Percentiles rank a stretch among this genome's conserved stretches.
phyloP scores from a whole-genome alignment of 495 filamentous ascomycete genomes.

The Beverwykella pulmonaria region DNA sequence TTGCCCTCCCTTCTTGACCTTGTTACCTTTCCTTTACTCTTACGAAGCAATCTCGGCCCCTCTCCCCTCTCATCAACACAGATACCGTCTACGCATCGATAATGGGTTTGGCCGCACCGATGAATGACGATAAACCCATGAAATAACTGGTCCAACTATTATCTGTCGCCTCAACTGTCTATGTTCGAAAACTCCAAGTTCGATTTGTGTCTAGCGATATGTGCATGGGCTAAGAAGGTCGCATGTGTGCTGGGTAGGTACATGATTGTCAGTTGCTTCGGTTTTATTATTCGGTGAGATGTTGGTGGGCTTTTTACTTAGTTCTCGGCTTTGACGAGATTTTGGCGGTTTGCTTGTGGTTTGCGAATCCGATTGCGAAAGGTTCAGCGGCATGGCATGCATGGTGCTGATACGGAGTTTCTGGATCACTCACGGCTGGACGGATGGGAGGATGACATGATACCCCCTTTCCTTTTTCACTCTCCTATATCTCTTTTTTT shows the following conservation, averaged over 20 bases:
- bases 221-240: too few relatives aligned
- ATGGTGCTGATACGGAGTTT: too few relatives aligned
- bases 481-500: too few relatives aligned
- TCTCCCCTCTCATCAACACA: neutral
- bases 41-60: neutral
- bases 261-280: too few relatives aligned
- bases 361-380: too few relatives aligned
- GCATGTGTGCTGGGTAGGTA: too few relatives aligned
- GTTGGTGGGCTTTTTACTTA: too few relatives aligned
- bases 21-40: neutral
- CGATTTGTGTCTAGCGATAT: neutral
- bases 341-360: too few relatives aligned
- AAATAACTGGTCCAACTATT: neutral
- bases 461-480: neutral
- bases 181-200: neutral
- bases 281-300: too few relatives aligned
- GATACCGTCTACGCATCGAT: constrained; percentile 2
- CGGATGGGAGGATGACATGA: neutral
- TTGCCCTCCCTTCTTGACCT: neutral
- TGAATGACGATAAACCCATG: neutral
- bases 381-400: too few relatives aligned
- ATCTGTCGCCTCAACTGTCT: neutral
- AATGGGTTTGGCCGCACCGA: constrained; percentile 1
- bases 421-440: too few relatives aligned
- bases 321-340: too few relatives aligned